phyloP scores from a whole-genome alignment of 2,329 filamentous ascomycete genomes.

The Fusarium fracticaudum region DNA sequence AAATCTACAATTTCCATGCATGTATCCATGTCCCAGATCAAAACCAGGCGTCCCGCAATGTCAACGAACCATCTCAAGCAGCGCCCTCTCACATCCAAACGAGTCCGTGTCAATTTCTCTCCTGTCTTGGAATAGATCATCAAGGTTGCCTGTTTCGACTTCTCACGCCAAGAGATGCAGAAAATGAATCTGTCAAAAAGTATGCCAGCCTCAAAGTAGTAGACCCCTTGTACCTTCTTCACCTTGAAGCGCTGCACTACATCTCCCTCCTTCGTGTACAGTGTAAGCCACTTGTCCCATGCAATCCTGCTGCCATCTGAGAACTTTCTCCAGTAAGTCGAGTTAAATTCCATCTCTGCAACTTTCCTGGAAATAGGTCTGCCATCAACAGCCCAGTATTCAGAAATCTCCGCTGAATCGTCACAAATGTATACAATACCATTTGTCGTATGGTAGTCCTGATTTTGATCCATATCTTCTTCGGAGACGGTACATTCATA shows the following conservation, averaged over 20 bases:
- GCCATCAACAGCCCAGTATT: neutral
- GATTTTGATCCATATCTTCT: neutral
- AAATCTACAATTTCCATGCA: neutral
- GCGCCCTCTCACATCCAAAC: neutral
- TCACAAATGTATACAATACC: neutral
- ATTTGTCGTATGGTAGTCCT: neutral
- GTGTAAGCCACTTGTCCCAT: neutral
- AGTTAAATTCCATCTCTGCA: neutral
- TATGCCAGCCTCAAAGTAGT: neutral
- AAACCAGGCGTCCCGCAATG: constrained; percentile 4
- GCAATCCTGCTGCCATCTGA: neutral
- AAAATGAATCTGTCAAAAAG: constrained; percentile 21
- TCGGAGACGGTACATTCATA: neutral
- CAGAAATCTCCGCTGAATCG: neutral
- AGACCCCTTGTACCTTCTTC: neutral
- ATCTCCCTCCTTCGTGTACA: neutral
- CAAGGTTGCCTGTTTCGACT: neutral
- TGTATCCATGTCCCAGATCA: neutral
- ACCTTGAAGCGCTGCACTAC: neutral
- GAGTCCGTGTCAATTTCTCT: neutral
- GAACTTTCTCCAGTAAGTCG: neutral
- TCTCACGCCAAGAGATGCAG: neutral
- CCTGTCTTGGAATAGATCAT: constrained; percentile 7
- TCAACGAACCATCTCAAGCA: neutral
- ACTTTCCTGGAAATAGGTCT: neutral